Evolutionary conservation across 2,329 filamentous ascomycete species (phyloP), one percentile per base, ranked within the genome.

Genomic region (Aspergillus costaricaensis): DNA sequence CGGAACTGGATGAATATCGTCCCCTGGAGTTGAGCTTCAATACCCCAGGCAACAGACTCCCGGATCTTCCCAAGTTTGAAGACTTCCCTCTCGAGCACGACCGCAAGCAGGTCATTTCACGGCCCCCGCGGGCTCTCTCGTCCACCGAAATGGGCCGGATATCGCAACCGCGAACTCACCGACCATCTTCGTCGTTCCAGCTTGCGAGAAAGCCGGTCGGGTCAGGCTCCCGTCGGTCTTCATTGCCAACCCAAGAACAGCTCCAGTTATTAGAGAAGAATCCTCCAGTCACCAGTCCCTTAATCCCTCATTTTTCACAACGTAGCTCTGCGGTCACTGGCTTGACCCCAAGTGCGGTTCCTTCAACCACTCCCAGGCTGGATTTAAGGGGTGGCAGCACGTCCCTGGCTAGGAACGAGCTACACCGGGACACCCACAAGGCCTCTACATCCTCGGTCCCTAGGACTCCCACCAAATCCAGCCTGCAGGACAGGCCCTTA

Each of bases 1-100:
- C 60, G 17, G 57, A 58, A 10, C 27, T 64, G 19, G 63, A 64
- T 19, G 62, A 64, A 14, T 81, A 77, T 64, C 68, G 74, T 36
- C 80, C 79, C 4, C 69, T 82, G n/a, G 75, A 82, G 67, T 70
- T 82, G 50, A 81, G 75, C 65, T 81, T 82, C 56, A 76, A 81
- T 65, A 67, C 73, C 55, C 73, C 77, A n/a, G 74, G 74, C 41
- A 78, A 80, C 65, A 72, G 73, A 59, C 67, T 82, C 14, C 78
- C 80, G 27, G 74, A 79, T 59, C 71, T 82, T 30, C 80, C 80
- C 19, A 70, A 71, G 23, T 82, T 82, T 61, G 74, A 76, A 17
- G 56, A 69, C 2, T 76, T 79, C 50, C 70, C 71, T n/a, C 61
- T 79, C 15, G 71, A 73, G 2, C 70, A 72, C 1, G 62, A 60